phyloP scores from a whole-genome alignment of 306 rosid species.

The Myrica gale region DNA sequence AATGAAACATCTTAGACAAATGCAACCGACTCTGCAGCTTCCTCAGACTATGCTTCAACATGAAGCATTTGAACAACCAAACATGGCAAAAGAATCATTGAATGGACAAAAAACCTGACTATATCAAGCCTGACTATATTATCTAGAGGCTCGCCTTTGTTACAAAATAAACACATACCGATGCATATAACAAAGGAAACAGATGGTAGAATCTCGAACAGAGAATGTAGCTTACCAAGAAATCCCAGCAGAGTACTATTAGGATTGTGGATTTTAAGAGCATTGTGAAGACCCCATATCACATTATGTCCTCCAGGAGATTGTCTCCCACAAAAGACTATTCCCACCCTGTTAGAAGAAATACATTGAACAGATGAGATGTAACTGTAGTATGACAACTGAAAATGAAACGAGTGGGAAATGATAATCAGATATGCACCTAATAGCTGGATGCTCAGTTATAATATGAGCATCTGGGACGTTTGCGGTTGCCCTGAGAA shows the following conservation, averaged over 20 bases:
- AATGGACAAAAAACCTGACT: not conserved
- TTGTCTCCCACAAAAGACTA: slow-evolving; percentile 95
- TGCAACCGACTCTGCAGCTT: not conserved
- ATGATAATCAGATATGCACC: slow-evolving; percentile 36
- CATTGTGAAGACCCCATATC: slow-evolving; percentile 82
- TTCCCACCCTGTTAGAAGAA: slow-evolving; percentile 63
- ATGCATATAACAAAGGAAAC: slow-evolving; percentile 4
- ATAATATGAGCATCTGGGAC: slow-evolving; percentile 94
- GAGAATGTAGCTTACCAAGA: slow-evolving; percentile 51
- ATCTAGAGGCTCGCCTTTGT: not conserved
- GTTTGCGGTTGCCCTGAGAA: slow-evolving; percentile 87
- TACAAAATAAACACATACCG: not conserved
- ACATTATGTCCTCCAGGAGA: slow-evolving; percentile 99
- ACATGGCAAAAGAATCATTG: not conserved
- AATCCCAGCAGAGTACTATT: slow-evolving; percentile 75
- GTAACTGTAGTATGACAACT: slow-evolving; percentile 6
- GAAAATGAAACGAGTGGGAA: not conserved
- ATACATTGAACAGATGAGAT: slow-evolving; percentile 15
- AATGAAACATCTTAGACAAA: too few species aligned
- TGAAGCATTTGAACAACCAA: not conserved
- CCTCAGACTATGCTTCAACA: not conserved
- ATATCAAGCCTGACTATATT: not conserved
- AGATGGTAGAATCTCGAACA: not conserved
- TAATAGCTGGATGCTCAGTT: slow-evolving; percentile 68
- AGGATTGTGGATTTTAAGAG: slow-evolving; percentile 85